These are phyloP conservation scores for Alternaria angustiovoidea DNA, from an alignment of 2,329 filamentous ascomycete species.

Conservation along the genomic window DNA sequence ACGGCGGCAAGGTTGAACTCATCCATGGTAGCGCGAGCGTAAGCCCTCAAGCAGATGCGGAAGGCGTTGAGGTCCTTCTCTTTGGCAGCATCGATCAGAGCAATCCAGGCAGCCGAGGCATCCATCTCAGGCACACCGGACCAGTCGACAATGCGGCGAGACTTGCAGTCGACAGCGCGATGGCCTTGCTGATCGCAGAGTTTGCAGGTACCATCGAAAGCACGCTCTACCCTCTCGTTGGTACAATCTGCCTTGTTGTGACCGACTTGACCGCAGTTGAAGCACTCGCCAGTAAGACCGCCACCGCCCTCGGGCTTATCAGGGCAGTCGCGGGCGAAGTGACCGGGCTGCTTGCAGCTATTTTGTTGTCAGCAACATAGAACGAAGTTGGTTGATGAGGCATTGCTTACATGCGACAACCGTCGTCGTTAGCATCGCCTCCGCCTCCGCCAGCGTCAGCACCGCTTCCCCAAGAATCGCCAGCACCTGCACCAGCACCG, in stretches of 20 bases:
- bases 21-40: conserved; percentile 54
- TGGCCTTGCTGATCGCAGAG: conserved; percentile 62
- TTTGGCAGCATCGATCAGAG: conserved; percentile 58
- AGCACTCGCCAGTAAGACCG: conserved; percentile 60
- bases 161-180: conserved; percentile 58
- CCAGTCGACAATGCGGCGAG: conserved; percentile 48
- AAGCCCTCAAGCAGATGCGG: conserved; percentile 56
- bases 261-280: conserved; percentile 67
- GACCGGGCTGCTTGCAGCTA: conserved; percentile 54
- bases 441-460: conserved; percentile 16
- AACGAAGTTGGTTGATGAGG: background rate
- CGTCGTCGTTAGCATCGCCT: conserved; percentile 39
- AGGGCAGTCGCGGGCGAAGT: conserved; percentile 60
- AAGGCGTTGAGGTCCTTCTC: conserved; percentile 61
- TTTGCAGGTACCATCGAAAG: conserved; percentile 66
- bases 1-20: conserved; percentile 57
- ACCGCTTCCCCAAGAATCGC: conserved; percentile 30
- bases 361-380: conserved; percentile 36
- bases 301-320: conserved; percentile 49
- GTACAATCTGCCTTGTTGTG: conserved; percentile 71
- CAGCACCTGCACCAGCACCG: conserved; percentile 11
- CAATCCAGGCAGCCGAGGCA: conserved; percentile 60
- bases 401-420: conserved; percentile 54
- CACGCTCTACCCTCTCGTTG: conserved; percentile 61
- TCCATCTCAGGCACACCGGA: conserved; percentile 56